A percentile compares a stretch with the other conserved stretches of the same genome.
phyloP scores from a whole-genome alignment of 208 protist genomes.

The Trypanosoma melophagium region DNA sequence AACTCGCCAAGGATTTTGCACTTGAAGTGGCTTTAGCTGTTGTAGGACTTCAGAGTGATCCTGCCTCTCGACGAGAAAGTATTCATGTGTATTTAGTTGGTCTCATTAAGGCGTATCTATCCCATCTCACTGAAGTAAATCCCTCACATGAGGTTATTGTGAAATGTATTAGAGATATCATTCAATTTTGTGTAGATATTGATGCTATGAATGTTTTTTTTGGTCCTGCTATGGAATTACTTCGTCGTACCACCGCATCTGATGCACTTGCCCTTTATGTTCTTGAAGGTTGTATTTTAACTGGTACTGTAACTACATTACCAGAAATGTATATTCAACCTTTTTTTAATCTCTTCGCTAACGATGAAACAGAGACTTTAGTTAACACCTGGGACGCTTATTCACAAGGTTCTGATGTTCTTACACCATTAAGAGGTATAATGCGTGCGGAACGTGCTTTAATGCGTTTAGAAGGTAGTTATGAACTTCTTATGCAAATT shows the following conservation, averaged over 20 bases:
- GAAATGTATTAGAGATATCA: slow-evolving; percentile 24
- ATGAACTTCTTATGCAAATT: slow-evolving; percentile 47
- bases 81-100: slow-evolving; percentile 50
- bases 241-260: slow-evolving; percentile 17
- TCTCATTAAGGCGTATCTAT: slow-evolving; percentile 46
- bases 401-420: neutral
- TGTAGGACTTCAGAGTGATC: slow-evolving; percentile 48
- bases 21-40: slow-evolving; percentile 62
- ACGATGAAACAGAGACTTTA: neutral
- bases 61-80: slow-evolving; percentile 31
- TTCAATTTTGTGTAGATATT: slow-evolving; percentile 45
- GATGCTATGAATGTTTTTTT: slow-evolving; percentile 65
- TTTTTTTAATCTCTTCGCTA: slow-evolving; percentile 48
- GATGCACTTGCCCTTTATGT: slow-evolving; percentile 35
- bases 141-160: neutral
- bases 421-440: neutral
- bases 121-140: slow-evolving; percentile 3
- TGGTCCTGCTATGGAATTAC: slow-evolving; percentile 33
- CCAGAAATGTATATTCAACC: slow-evolving; percentile 55
- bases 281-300: slow-evolving; percentile 47
- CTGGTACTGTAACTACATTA: slow-evolving; percentile 45
- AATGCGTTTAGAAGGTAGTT: slow-evolving; percentile 48
- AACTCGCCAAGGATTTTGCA: slow-evolving; percentile 57
- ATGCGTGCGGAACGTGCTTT: slow-evolving; percentile 53
- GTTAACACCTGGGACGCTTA: too few relatives aligned